These are phyloP conservation scores for Kalanchoe fedtschenkoi DNA, from an alignment of 164 flowering plant genomes.

Conservation along the genomic window DNA sequence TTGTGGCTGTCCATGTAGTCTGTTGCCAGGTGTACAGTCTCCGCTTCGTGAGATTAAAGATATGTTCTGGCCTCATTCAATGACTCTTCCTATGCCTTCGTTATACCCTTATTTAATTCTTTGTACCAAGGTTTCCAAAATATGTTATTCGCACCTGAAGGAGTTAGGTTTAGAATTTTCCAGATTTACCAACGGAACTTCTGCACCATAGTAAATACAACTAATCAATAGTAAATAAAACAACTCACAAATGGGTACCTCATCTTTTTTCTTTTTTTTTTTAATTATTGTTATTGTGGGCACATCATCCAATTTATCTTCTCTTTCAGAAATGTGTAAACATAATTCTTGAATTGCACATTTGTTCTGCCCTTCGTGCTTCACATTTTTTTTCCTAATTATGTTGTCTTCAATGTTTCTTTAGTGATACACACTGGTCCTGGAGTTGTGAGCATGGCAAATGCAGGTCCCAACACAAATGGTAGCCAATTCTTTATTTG, in stretches of 20 bases:
- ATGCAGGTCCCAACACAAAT: slow-evolving; percentile 94
- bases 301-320: background rate
- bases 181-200: too few species aligned
- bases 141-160: too few species aligned
- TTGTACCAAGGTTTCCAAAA: too few species aligned
- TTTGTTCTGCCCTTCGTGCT: background rate
- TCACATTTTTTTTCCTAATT: background rate
- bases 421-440: slow-evolving; percentile 66
- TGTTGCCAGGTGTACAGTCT: too few species aligned
- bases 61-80: too few species aligned
- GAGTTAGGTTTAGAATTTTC: too few species aligned
- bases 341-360: background rate
- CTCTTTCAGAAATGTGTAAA: background rate
- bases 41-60: too few species aligned
- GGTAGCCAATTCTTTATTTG: slow-evolving; percentile 99
- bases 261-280: background rate
- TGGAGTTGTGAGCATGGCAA: slow-evolving; percentile 76
- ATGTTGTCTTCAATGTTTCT: slow-evolving; percentile 3
- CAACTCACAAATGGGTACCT: background rate
- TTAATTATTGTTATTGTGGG: too few species aligned
- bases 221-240: background rate
- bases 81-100: too few species aligned
- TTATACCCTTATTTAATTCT: too few species aligned
- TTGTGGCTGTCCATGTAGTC: too few species aligned
- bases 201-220: too few species aligned